Base-by-base conservation (phyloP, 176 grass and related monocot species). In the Chrysopogon serrulatus region DNA sequence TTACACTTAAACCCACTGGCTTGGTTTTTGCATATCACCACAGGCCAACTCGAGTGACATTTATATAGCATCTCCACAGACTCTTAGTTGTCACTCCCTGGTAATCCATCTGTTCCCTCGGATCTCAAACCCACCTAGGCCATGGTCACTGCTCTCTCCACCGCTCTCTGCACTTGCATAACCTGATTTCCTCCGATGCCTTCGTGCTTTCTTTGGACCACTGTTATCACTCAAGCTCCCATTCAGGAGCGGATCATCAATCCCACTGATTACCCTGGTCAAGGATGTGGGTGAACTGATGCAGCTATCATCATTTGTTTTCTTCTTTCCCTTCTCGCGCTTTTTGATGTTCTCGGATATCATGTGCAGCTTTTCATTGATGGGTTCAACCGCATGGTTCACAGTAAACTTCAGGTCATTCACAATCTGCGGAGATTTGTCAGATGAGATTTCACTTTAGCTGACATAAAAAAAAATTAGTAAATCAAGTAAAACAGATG, bases 351-450 rank as follows among this genome's bases (percentile, higher is more conserved):
- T 98, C 77, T 93, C 76, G 1, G 95, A 98, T 61, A 98, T 95
- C 73, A 35, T 92, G 61, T 98, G 92, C 63, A 98, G 83, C 64
- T 90, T 98, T 79, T 88, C 82, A 5, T 98, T 93, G 84, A 98
- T 87, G 0, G 95, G 95, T 54, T 95, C 92, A 75, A 95, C 92
- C 5, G 92, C 95, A 17, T 98, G 95, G 60, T 84, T 90, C 16
- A 98, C 86, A 4, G 95, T 98, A 80, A 98, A 98, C 90, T 93
- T 98, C 91, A 98, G 82, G 76, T 98, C 95, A 85, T 98, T 95
- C 44, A 94, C 90, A 84, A 98, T 98, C 95, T 98, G 82, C 49
- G 1, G 1, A 26, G 42, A 51, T 90, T 84, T 73, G 51, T 41
- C 31, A 76, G 31, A 35, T 6, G 17, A 14, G 26, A 19, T 69